Conservation (phyloP, 2,329 filamentous ascomycete genomes). For the Rhynchosporium agropyri region DNA sequence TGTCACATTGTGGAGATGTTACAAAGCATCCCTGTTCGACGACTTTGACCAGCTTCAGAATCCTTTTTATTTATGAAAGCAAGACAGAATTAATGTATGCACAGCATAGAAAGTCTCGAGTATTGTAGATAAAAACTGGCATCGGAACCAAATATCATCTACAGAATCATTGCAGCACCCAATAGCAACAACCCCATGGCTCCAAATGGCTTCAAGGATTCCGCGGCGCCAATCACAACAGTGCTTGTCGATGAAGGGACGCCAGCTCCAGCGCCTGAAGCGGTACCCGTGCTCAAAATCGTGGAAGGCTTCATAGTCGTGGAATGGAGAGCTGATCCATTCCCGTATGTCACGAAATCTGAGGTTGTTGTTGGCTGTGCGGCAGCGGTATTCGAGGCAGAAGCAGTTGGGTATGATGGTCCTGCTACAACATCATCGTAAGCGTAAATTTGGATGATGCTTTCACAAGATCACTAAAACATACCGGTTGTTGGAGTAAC, state of each 20-base stretch:
- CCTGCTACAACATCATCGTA: not conserved
- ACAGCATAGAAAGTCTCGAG: not conserved
- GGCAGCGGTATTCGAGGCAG: conserved; percentile 1
- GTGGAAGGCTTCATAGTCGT: not conserved
- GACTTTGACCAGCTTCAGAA: too few species aligned
- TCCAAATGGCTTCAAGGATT: conserved; percentile 9
- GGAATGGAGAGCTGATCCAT: not conserved
- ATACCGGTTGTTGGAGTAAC: conserved; percentile 8
- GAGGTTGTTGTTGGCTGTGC: not conserved
- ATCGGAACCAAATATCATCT: not conserved
- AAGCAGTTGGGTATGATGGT: not conserved
- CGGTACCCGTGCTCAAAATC: not conserved
- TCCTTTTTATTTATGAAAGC: too few species aligned
- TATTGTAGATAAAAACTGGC: not conserved
- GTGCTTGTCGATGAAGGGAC: not conserved
- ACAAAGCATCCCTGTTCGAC: too few species aligned
- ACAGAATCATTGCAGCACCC: conserved; percentile 13
- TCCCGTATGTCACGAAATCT: not conserved
- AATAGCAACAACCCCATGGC: not conserved
- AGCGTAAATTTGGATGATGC: not conserved
- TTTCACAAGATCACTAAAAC: not conserved
- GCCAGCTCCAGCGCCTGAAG: not conserved
- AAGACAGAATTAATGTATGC: not conserved
- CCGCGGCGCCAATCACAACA: not conserved
- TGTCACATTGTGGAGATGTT: too few species aligned